phyloP scores from a whole-genome alignment of 495 filamentous ascomycete genomes.

The Xylaria longipes region DNA sequence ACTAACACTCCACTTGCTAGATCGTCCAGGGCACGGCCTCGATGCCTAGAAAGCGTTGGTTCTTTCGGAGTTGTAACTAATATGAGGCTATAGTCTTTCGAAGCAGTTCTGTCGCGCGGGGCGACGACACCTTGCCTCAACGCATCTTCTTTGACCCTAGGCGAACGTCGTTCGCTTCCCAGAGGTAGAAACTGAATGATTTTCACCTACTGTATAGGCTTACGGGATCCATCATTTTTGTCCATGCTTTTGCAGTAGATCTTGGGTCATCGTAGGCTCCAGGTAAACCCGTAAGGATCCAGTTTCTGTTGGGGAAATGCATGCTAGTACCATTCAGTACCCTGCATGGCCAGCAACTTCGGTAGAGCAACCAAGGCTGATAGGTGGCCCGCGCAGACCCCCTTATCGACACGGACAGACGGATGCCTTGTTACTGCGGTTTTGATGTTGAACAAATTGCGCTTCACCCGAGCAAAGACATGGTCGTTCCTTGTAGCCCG shows the following conservation, averaged over 20 bases:
- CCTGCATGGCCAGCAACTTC: constrained; percentile 20
- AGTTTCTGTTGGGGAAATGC: constrained; percentile 25
- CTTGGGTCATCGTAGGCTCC: constrained; percentile 20
- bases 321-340: constrained; percentile 9
- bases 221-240: background rate
- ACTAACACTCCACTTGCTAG: background rate
- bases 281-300: constrained; percentile 23
- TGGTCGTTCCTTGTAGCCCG: constrained; percentile 24
- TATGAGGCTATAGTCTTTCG: background rate
- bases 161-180: background rate
- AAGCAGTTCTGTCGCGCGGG: constrained; percentile 1
- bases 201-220: background rate
- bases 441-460: constrained; percentile 6
- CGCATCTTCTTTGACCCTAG: background rate
- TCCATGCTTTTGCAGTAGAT: constrained; percentile 20
- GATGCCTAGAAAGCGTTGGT: background rate
- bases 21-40: background rate
- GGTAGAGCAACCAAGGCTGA: constrained; percentile 28
- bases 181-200: background rate
- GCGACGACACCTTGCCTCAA: constrained; percentile 17
- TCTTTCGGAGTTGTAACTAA: constrained; percentile 2
- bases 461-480: constrained; percentile 14
- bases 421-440: constrained; percentile 12
- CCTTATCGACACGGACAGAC: constrained; percentile 18
- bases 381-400: constrained; percentile 12